Conservation (phyloP, 2,329 filamentous ascomycete species). For the Penicillium sp. region DNA sequence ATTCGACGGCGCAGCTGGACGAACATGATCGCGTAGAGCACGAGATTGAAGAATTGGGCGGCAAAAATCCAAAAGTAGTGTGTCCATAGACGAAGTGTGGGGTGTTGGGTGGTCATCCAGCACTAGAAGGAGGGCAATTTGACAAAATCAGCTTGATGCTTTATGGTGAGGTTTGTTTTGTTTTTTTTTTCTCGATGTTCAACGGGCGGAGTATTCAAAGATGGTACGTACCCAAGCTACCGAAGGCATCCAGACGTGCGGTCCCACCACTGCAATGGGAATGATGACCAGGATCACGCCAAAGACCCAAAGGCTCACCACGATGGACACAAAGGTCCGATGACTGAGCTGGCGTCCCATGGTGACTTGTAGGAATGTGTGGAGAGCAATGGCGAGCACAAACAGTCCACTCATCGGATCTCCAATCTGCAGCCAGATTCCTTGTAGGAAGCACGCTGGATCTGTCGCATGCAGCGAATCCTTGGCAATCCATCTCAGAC, state of each 20-base stretch:
- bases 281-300: slow-evolving; percentile 41
- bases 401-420: slow-evolving; percentile 45
- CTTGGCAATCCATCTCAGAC: slow-evolving; percentile 38
- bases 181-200: no score
- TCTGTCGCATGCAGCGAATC: slow-evolving; percentile 38
- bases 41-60: slow-evolving; percentile 43
- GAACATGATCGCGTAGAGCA: slow-evolving; percentile 43
- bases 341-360: slow-evolving; percentile 40
- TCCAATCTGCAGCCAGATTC: slow-evolving; percentile 44
- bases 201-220: neutral
- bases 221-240: slow-evolving; percentile 41
- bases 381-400: slow-evolving; percentile 44
- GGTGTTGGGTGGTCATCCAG: slow-evolving; percentile 42
- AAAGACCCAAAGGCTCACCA: slow-evolving; percentile 40
- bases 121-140: slow-evolving; percentile 30
- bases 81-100: slow-evolving; percentile 41
- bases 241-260: slow-evolving; percentile 39
- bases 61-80: slow-evolving; percentile 50
- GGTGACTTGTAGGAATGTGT: slow-evolving; percentile 43
- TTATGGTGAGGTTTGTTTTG: neutral
- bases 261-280: slow-evolving; percentile 36
- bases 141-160: slow-evolving; percentile 2
- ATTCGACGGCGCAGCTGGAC: slow-evolving; percentile 39
- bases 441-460: slow-evolving; percentile 42
- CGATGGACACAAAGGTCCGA: slow-evolving; percentile 34